These are phyloP conservation scores for Chlorencoelia australis DNA, from an alignment of 2,329 filamentous ascomycete species.

Conservation along the genomic window DNA sequence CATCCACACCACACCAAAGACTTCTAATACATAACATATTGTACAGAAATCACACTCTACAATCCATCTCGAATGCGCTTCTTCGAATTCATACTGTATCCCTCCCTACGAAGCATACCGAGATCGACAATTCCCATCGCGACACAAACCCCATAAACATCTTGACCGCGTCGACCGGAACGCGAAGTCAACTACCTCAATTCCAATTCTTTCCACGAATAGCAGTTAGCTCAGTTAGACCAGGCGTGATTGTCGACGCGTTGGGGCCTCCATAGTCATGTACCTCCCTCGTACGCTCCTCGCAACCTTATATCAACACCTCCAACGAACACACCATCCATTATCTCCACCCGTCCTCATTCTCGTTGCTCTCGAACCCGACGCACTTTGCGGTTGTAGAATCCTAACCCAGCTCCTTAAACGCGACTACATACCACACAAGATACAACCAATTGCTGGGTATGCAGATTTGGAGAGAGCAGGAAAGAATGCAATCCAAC, in stretches of 20 bases:
- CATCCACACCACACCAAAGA: no score
- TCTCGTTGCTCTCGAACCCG: slow-evolving; percentile 86
- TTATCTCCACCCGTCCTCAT: slow-evolving; percentile 84
- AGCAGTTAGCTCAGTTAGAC: background rate
- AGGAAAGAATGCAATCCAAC: slow-evolving; percentile 67
- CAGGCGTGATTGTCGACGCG: slow-evolving; percentile 11
- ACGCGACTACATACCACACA: slow-evolving; percentile 95
- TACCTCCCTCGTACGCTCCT: slow-evolving; percentile 88
- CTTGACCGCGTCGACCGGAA: no score
- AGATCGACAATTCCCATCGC: no score
- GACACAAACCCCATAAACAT: no score
- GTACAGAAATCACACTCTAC: no score
- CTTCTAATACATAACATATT: no score
- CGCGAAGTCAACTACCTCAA: no score
- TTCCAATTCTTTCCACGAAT: no score
- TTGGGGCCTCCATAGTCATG: slow-evolving; percentile 43
- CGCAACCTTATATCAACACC: slow-evolving; percentile 82
- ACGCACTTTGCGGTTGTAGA: slow-evolving; percentile 89
- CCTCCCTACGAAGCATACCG: no score
- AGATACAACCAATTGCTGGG: slow-evolving; percentile 88
- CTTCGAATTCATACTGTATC: no score
- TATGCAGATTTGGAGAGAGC: slow-evolving; percentile 81
- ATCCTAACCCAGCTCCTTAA: slow-evolving; percentile 91
- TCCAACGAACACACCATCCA: slow-evolving; percentile 79
- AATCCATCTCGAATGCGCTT: no score